Evolutionary conservation across 352 stramenopile genomes (phyloP), one percentile per base, ranked within the genome.

Genomic region (Plasmopara viticola): DNA sequence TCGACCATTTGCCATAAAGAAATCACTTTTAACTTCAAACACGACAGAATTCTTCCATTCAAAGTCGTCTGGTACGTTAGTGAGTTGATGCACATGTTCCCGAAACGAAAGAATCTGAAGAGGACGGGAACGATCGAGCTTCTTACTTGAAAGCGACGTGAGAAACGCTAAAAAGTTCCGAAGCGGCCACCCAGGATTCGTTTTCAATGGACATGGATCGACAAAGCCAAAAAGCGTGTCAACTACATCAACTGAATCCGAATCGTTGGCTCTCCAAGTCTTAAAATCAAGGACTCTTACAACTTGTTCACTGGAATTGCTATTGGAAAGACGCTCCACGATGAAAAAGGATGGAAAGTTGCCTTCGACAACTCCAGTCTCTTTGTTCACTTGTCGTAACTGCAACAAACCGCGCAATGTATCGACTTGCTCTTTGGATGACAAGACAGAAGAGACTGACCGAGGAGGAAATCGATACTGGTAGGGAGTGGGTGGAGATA

Each of bases 141-240:
- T 77, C 8, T 44, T 30, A 3, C 43, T 18, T 7, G 78, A 63
- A 4, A 84, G 48, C 4, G 73, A 60, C 10, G 72, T 67, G 1
- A 93, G 58, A 4, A 87, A 44, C 8, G 74, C 74, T 31, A 96
- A 46, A 42, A 91, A 94, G 54, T 97, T 97, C 10, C 87, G 84
- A 47, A 97, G 55, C 12, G 87, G 87, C 89, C 88, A 96, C 0
- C 87, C 86, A 10, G 86, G 86, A 48, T 95, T 78, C 6, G 62
- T 72, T 13, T 70, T 62, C 17, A 94, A 47, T 4, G 87, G 66
- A 48, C 84, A 93, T 9, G 89, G 86, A 44, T 97, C 89, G 5
- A 96, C 71, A 63, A 96, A 94, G 2, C 85, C 86, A 56, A 96
- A 96, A 6, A 91, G 35, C 12, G 62, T 72, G 4, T 85, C 68